phyloP scores from a whole-genome alignment of 2,329 filamentous ascomycete genomes.

The Trichoderma arundinaceum region DNA sequence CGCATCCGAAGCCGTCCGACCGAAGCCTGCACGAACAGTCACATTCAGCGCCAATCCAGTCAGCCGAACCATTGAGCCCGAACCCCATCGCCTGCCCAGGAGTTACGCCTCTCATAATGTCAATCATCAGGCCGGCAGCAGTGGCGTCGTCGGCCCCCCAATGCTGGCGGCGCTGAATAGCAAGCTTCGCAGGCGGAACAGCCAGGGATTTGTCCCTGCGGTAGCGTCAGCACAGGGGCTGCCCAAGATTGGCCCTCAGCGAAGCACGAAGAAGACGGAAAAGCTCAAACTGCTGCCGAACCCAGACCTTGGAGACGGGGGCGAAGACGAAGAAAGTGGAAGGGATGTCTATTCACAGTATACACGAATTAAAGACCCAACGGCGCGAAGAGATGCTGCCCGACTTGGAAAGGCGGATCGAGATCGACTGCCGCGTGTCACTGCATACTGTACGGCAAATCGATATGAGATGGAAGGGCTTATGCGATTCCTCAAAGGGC shows the following conservation, averaged over 20 bases:
- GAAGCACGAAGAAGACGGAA: constrained; percentile 93
- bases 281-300: constrained; percentile 97
- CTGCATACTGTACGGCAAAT: constrained; percentile 94
- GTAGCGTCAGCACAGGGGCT: constrained; percentile 43
- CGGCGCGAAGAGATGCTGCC: constrained; percentile 87
- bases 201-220: constrained; percentile 63
- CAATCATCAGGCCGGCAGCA: constrained; percentile 40
- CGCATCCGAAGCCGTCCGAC: constrained; percentile 18
- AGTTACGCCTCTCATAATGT: constrained; percentile 39
- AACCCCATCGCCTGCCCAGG: constrained; percentile 39
- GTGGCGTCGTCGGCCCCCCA: constrained; percentile 51
- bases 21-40: constrained; percentile 61
- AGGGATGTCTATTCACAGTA: constrained; percentile 98
- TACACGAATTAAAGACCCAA: constrained; percentile 95
- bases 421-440: constrained; percentile 84
- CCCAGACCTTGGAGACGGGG: constrained; percentile 79
- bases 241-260: constrained; percentile 87
- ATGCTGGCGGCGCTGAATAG: constrained; percentile 83
- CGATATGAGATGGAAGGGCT: constrained; percentile 88
- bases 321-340: constrained; percentile 84
- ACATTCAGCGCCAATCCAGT: constrained; percentile 77
- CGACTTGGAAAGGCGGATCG: constrained; percentile 92
- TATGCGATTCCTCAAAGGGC: constrained; percentile 88
- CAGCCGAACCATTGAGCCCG: constrained; percentile 64
- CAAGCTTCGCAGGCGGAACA: constrained; percentile 86